Evolutionary conservation across 805 yeast species (phyloP), one percentile per base, ranked within the genome.

Genomic region (Tetrapisispora arboricola): DNA sequence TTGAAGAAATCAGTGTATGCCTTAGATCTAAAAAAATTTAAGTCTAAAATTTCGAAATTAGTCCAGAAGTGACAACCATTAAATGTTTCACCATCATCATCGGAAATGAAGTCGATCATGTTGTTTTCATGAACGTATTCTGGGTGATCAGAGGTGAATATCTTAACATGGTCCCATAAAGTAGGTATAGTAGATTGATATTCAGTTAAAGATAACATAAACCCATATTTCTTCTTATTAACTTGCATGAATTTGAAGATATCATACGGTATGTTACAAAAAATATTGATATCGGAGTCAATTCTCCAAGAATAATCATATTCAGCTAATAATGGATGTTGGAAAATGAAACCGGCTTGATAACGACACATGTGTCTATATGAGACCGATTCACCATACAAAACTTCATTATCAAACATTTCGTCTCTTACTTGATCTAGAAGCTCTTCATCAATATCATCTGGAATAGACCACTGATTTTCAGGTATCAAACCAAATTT

Each of bases 21-120:
- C 30, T 67, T 59, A 0, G 75, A 65, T 49, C 86, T 67, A 73
- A 78, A 79, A 46, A 83, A 74, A 40, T 77, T 79, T 54, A 83
- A 66, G 46, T 80, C 80, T 1, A 82, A 88, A 40, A 83, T 66
- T 63, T 81, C 87, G 48, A 80, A 81, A 58, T 81, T 81, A 6
- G 85, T 71, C 92, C 94, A 84, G 59, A 80, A 84, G 59, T 84
- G 94, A 55, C 94, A 84, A 51, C 74, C 55, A 54, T 83, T 84
- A 60, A 78, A 84, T 0, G 73, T 60, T 43, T 72, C 72, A 32
- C 86, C 92, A 4, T 63, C 56, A 55, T 83, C 84, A 49, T 72
- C 65, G 13, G 80, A 71, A 21, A 83, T 63, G 61, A 83, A 83
- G 17, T 71, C 70, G 62, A 78, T 58, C 48, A 79, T 65, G 50